Conservation (phyloP, 2,329 filamentous ascomycete genomes). For the Ophiocordyceps sinensis region DNA sequence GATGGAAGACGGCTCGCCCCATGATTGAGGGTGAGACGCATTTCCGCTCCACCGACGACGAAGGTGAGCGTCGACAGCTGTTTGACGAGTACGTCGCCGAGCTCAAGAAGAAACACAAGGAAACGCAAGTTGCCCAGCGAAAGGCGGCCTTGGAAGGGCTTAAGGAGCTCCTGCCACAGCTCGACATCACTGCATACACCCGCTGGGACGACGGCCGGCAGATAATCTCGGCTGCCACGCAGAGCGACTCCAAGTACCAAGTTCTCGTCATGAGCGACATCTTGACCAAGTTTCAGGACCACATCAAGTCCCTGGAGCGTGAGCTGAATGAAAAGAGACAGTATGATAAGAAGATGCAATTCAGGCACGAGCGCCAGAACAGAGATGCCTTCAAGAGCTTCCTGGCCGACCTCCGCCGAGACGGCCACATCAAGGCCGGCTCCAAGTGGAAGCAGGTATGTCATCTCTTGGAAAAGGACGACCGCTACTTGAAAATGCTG, state of each 20-base stretch:
- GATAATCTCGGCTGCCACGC: constrained; percentile 65
- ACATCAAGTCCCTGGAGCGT: constrained; percentile 85
- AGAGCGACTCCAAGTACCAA: constrained; percentile 73
- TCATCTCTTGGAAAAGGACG: constrained; percentile 61
- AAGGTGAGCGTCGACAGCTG: constrained; percentile 73
- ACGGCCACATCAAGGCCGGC: constrained; percentile 75
- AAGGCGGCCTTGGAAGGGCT: constrained; percentile 78
- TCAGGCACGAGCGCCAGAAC: constrained; percentile 70
- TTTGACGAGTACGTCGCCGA: constrained; percentile 88
- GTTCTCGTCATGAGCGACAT: constrained; percentile 78
- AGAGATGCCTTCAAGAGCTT: constrained; percentile 69
- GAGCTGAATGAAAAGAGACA: constrained; percentile 85
- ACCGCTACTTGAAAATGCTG: constrained; percentile 69
- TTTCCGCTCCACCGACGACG: constrained; percentile 80
- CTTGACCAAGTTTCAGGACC: constrained; percentile 82
- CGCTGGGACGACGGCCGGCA: constrained; percentile 85
- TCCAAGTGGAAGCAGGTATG: constrained; percentile 80
- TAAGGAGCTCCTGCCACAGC: constrained; percentile 57
- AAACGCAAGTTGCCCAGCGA: constrained; percentile 56
- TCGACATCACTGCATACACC: constrained; percentile 84
- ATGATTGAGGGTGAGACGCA: constrained; percentile 93
- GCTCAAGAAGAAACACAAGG: constrained; percentile 65
- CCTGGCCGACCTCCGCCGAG: constrained; percentile 56
- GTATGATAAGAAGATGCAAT: constrained; percentile 68
- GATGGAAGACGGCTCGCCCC: constrained; percentile 89